Evolutionary conservation across 1,284 basidiomycete species (phyloP).

Genomic region (Papiliotrema nemorosa): DNA sequence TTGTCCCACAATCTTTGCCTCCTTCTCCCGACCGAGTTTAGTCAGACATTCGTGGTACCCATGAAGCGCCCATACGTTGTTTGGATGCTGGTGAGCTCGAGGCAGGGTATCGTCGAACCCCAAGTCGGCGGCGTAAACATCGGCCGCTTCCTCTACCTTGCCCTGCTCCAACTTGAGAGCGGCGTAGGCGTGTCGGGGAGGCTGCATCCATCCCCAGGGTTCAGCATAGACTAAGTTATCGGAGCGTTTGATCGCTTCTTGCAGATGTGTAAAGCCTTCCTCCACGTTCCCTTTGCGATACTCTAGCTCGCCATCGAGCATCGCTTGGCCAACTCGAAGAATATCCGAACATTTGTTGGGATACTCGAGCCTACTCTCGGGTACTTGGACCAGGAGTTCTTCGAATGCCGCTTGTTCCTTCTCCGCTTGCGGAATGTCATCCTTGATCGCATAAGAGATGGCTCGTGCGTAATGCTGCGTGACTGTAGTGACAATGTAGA

Average conservation of each 20-base stretch:
- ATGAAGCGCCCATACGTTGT: constrained; percentile 45
- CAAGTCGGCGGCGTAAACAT: constrained; percentile 37
- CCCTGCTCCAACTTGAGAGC: constrained; percentile 40
- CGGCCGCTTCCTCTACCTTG: constrained; percentile 29
- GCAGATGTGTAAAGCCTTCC: constrained; percentile 29
- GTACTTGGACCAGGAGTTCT: constrained; percentile 14
- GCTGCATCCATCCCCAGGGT: constrained; percentile 46
- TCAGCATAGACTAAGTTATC: constrained; percentile 40
- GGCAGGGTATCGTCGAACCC: constrained; percentile 31
- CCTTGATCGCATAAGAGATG: constrained; percentile 28
- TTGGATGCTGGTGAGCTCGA: constrained; percentile 39
- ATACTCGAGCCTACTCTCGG: constrained; percentile 23
- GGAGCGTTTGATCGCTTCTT: constrained; percentile 25
- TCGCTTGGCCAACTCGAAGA: constrained; percentile 32
- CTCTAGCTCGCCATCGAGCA: constrained; percentile 40
- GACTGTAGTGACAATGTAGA: constrained; percentile 33
- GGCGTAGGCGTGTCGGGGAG: constrained; percentile 42
- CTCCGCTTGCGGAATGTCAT: constrained; percentile 17
- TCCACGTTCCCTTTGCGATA: constrained; percentile 34
- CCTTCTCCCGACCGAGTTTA: constrained; percentile 29
- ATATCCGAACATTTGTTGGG: constrained; percentile 34
- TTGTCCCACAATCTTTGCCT: constrained; percentile 29
- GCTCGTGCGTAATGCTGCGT: constrained; percentile 36
- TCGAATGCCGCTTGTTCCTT: constrained; percentile 21
- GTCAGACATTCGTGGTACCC: constrained; percentile 43